Percentiles rank a stretch among this genome's conserved stretches.
phyloP scores from a whole-genome alignment of 2,329 filamentous ascomycete genomes.

The Epichloe sp. region DNA sequence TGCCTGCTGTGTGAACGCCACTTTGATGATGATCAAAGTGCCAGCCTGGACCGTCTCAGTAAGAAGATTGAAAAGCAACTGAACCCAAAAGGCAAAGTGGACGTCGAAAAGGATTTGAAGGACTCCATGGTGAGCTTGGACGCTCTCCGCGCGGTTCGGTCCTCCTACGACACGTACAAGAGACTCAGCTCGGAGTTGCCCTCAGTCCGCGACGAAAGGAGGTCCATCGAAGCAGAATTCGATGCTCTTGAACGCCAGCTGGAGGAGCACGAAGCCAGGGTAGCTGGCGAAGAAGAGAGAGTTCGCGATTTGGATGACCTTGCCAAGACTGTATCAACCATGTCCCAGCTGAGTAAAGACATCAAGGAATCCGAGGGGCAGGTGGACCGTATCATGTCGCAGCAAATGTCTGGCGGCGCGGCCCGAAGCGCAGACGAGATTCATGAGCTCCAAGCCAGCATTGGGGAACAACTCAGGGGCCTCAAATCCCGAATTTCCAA shows the following conservation, averaged over 20 bases:
- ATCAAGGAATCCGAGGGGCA: conserved; percentile 59
- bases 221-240: conserved; percentile 47
- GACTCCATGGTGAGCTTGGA: conserved; percentile 36
- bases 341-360: conserved; percentile 59
- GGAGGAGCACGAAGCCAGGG: conserved; percentile 53
- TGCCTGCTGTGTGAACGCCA: conserved; percentile 65
- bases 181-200: conserved; percentile 62
- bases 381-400: conserved; percentile 60
- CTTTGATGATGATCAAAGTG: conserved; percentile 48
- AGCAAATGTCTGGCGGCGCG: conserved; percentile 55
- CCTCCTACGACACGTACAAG: conserved; percentile 61
- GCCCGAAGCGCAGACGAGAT: conserved; percentile 71
- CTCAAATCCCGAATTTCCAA: conserved; percentile 53
- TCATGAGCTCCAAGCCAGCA: conserved; percentile 56
- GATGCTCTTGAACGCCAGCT: conserved; percentile 45
- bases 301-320: conserved; percentile 65
- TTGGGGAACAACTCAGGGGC: conserved; percentile 53
- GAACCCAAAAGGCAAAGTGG: conserved; percentile 47
- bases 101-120: conserved; percentile 48
- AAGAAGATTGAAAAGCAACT: conserved; percentile 53
- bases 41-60: conserved; percentile 47
- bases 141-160: conserved; percentile 46
- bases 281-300: conserved; percentile 50
- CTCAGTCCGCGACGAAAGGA: conserved; percentile 48
- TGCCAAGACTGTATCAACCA: conserved; percentile 61